Percentiles rank a stretch among this genome's conserved stretches.
Evolutionary conservation across 2,329 filamentous ascomycete genomes (phyloP).

Genomic region (Penicillium sp.): DNA sequence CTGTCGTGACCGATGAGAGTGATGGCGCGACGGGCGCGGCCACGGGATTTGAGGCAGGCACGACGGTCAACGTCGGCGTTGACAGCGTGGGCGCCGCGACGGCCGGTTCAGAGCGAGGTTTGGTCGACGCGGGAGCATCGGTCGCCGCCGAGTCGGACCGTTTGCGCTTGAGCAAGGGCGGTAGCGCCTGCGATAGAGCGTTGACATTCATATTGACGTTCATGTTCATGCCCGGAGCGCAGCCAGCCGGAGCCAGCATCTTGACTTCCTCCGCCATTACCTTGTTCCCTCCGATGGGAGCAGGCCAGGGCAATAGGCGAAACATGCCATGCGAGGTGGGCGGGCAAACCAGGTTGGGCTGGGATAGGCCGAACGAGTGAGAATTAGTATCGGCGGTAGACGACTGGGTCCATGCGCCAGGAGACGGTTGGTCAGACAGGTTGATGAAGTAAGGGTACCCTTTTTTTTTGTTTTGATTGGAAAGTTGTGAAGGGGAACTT

Average conservation of each 20-base stretch:
- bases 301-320: conserved; percentile 52
- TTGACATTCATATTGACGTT: conserved; percentile 25
- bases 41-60: conserved; percentile 17
- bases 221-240: conserved; percentile 29
- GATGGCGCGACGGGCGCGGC: conserved; percentile 17
- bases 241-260: conserved; percentile 45
- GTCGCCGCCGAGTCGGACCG: conserved; percentile 54
- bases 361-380: conserved; percentile 2
- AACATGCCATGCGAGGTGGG: conserved; percentile 53
- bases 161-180: conserved; percentile 61
- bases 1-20: conserved; percentile 17
- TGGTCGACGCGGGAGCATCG: conserved; percentile 37
- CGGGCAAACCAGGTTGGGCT: conserved; percentile 17
- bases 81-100: conserved; percentile 9
- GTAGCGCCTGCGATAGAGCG: conserved; percentile 37
- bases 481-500: neutral
- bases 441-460: conserved; percentile 7
- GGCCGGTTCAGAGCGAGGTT: conserved; percentile 36
- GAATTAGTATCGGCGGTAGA: conserved; percentile 5
- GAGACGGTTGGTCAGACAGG: conserved; percentile 3
- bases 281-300: conserved; percentile 51
- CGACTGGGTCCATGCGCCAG: conserved; percentile 23
- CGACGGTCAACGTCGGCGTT: conserved; percentile 9
- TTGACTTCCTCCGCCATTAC: conserved; percentile 49
- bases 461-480: conserved; percentile 2